phyloP scores from a whole-genome alignment of 2,329 filamentous ascomycete species.

The Teratosphaeria zuluensis region DNA sequence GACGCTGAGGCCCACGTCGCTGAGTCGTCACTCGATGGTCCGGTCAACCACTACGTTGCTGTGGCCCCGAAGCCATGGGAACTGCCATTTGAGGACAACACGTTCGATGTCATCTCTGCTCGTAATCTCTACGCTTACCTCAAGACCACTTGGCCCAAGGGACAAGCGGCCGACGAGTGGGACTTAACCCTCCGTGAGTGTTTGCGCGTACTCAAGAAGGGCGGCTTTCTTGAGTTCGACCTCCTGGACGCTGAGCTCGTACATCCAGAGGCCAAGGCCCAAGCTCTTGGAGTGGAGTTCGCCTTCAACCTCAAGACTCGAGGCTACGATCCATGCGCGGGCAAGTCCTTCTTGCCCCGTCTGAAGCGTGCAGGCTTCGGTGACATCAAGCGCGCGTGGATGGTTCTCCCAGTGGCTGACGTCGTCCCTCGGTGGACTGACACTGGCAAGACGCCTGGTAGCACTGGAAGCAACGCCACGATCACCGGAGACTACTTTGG shows the following conservation, averaged over 20 bases:
- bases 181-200: constrained; percentile 77
- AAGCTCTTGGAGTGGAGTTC: constrained; percentile 84
- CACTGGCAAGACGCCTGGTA: constrained; percentile 14
- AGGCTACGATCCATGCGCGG: constrained; percentile 79
- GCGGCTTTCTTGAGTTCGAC: constrained; percentile 84
- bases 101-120: constrained; percentile 88
- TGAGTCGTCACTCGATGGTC: constrained; percentile 69
- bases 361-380: constrained; percentile 67
- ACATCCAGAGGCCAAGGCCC: constrained; percentile 67
- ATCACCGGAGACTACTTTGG: constrained; percentile 6
- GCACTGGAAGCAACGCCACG: constrained; percentile 1
- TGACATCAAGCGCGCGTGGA: constrained; percentile 76
- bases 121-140: constrained; percentile 78
- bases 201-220: constrained; percentile 83
- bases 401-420: constrained; percentile 68
- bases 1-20: constrained; percentile 30
- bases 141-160: constrained; percentile 53
- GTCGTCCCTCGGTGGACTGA: constrained; percentile 31
- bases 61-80: constrained; percentile 66
- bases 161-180: constrained; percentile 61
- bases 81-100: constrained; percentile 73
- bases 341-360: constrained; percentile 68
- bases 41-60: constrained; percentile 76
- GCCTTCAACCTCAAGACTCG: constrained; percentile 79
- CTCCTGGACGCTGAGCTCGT: constrained; percentile 85